A percentile compares a stretch with the other conserved stretches of the same genome.
Conservation (phyloP, 2,329 filamentous ascomycete species). For the Paramyrothecium roridum region DNA sequence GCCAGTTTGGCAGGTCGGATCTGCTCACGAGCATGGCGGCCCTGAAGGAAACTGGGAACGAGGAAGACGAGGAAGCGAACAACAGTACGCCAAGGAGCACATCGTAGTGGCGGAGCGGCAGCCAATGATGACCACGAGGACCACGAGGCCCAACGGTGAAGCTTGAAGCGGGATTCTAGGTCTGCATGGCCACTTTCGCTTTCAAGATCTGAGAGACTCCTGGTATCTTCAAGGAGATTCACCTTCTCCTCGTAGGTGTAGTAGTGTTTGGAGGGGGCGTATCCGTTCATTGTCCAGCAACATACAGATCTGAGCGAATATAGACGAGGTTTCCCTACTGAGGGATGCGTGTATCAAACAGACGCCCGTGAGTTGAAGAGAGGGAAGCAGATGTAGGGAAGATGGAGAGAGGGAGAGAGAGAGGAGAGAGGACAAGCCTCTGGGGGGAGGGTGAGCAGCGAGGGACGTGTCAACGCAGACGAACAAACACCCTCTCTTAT, state of each 20-base stretch:
- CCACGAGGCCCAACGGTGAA: conserved; percentile 23
- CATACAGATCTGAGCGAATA: neutral
- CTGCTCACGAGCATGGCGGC: conserved; percentile 36
- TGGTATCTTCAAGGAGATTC: conserved; percentile 38
- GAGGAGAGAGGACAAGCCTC: neutral
- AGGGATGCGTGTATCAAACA: conserved; percentile 9
- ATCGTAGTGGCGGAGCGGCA: neutral
- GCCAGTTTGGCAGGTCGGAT: conserved; percentile 37
- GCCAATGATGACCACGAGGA: neutral
- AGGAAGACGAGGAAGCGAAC: conserved; percentile 41
- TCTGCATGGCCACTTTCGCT: conserved; percentile 37
- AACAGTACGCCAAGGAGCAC: conserved; percentile 29
- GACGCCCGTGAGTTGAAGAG: neutral
- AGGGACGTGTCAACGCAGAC: neutral
- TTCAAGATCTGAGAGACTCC: conserved; percentile 38
- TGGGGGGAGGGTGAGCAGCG: neutral
- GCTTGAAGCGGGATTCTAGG: conserved; percentile 28
- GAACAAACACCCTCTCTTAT: neutral
- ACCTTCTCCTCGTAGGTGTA: conserved; percentile 41
- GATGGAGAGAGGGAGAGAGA: neutral
- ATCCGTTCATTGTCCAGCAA: conserved; percentile 37
- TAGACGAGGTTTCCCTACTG: neutral
- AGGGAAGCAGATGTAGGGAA: neutral
- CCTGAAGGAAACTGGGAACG: conserved; percentile 51
- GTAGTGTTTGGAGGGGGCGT: conserved; percentile 28